Base-by-base conservation (phyloP, 176 grass and related monocot genomes). In the Zoysia pacifica region DNA sequence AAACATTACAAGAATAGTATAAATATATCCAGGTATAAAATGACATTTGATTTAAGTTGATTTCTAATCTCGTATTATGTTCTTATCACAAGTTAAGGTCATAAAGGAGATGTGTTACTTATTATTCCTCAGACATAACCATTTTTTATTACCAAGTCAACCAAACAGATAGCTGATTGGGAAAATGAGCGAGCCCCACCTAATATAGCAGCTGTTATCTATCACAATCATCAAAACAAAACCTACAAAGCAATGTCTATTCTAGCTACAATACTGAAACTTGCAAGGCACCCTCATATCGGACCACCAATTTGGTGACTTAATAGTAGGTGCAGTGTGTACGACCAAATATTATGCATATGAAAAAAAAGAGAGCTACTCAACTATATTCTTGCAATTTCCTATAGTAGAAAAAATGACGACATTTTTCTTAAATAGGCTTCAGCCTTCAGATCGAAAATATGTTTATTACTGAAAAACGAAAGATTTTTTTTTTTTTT, bases 281-380 rank as follows among this genome's bases (percentile, higher is more conserved):
- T 80, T 84, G 76, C 71, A 88, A 84, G 70, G 55, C 70, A 88
- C 76, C 70, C 86, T 74, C 19, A 44, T 55, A 68, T 18, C 70
- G 86, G 76, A 70, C 81, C 81, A 88, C 65, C 36, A 69, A 64
- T 75, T 75, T 75, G 81, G 61, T 87, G 43, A 45, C 44, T 58
- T 16, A 80, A 70, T 41, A 63, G 70, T 79, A 84, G 69, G 76
- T 80, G 35, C 8, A 12, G 6, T 15, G 39, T 78, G 18, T 47
- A 42, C 5, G 4, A 84, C 54, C 14, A 14, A 80, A 53, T 16
- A 15, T 54, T 65, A 43, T 44, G 47, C 59, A 67, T 55, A 65
- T 19, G n/a, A 15, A 75, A 19, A 51, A 6, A 67, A 37, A 15
- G 2, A 51, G 4, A 64, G 6, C 6, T 45, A 45, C 9, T 42